phyloP scores from a whole-genome alignment of 495 filamentous ascomycete species.

The Aspergillus leporis region DNA sequence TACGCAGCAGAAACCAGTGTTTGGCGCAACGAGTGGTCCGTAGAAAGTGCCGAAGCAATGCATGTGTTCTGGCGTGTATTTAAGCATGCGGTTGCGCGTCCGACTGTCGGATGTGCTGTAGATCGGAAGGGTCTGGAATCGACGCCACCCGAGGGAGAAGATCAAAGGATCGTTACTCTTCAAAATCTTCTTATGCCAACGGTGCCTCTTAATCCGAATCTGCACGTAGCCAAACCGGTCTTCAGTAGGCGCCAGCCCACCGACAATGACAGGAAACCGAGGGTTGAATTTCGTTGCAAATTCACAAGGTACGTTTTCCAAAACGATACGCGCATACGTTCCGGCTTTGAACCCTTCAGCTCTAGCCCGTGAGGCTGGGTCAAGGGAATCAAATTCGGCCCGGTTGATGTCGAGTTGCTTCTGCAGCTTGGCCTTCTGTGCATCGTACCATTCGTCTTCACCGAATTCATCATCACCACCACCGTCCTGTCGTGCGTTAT shows the following conservation, averaged over 20 bases:
- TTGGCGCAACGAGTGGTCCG: conserved; percentile 89
- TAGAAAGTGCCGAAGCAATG: conserved; percentile 96
- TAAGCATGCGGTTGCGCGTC: conserved; percentile 93
- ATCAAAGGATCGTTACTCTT: conserved; percentile 97
- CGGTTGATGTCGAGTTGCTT: conserved; percentile 96
- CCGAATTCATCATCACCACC: conserved; percentile 73
- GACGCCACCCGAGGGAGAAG: conserved; percentile 95
- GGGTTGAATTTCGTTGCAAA: conserved; percentile 88
- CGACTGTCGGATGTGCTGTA: conserved; percentile 94
- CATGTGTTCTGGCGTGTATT: conserved; percentile 98
- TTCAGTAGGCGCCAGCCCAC: conserved; percentile 86
- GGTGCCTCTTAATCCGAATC: conserved; percentile 91
- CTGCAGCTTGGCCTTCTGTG: conserved; percentile 90
- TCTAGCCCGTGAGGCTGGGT: conserved; percentile 72
- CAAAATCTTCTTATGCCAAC: conserved; percentile 98
- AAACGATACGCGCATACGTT: conserved; percentile 85
- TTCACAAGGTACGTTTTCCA: conserved; percentile 86
- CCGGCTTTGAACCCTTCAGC: conserved; percentile 93
- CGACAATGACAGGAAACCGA: conserved; percentile 81
- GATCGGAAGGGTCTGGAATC: conserved; percentile 89
- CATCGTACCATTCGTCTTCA: conserved; percentile 98
- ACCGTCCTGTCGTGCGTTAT: conserved; percentile 62
- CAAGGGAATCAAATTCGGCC: conserved; percentile 82
- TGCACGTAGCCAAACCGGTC: conserved; percentile 95
- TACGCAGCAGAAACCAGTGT: conserved; percentile 92